Base-by-base conservation (phyloP, 495 filamentous ascomycete genomes). In the Aspergillus bridgeri region DNA sequence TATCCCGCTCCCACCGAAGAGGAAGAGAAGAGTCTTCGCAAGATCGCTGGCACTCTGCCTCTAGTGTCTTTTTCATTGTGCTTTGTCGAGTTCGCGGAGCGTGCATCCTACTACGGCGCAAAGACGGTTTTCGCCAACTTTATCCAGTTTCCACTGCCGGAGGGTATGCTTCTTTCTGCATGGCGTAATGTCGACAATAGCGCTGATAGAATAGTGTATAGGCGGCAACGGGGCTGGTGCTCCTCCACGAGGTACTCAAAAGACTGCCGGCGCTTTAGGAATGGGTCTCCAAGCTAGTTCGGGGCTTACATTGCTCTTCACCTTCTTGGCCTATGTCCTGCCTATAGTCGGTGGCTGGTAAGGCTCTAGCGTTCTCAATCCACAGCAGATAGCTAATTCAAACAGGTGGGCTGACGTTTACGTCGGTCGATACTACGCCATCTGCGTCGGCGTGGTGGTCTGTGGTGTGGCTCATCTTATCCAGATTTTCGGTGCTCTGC, bases 401-500 rank as follows among this genome's bases (percentile, higher is more conserved):
- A 1, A 3, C 25, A 62, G 60, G 60, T 64, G 85, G 55, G 80
- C 83, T 49, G 85, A 88, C 62, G 74, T 76, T 0, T 74, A 76
- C 53, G 75, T 79, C 17, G 85, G 85, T 15, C 80, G 84, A 8
- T 76, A 69, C 60, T 68, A 65, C 46, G 68, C 71, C 3, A 87
- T 90, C 58, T 75, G 78, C 65, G 77, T 81, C 60, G 87, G 87
- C 66, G 81, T 88, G 0, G 42, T 62, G 0, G 77, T 89, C n/a
- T 88, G 83, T 57, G 81, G 86, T 63, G 42, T 86, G 52, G 84
- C 84, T n/a, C 85, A 89, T 65, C 68, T 87, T 29, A 76, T 89
- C 53, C 80, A 87, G 66, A 71, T 88, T 45, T 70, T 76, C 53
- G 81, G 82, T n/a, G 86, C 84, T 11, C 71, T 85, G 15, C 85